Evolutionary conservation across 2,329 filamentous ascomycete genomes (phyloP).

Genomic region (Apiospora arundinis): DNA sequence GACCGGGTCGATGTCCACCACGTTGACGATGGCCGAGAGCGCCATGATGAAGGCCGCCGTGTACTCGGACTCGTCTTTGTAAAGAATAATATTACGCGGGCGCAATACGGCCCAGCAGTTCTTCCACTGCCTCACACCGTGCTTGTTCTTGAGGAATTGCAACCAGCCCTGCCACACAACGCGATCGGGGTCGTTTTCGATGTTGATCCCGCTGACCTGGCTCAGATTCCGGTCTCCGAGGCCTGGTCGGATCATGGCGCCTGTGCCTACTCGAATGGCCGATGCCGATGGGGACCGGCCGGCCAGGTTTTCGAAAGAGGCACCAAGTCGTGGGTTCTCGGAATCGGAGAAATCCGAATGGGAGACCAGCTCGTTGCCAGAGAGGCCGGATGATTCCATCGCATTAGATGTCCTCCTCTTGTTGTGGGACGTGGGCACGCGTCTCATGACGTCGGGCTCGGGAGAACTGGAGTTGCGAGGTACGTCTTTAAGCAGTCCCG

Average conservation of each 20-base stretch:
- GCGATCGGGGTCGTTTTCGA: conserved; percentile 76
- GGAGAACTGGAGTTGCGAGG: conserved; percentile 61
- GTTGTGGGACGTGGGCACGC: conserved; percentile 34
- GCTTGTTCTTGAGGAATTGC: conserved; percentile 80
- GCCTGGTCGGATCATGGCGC: conserved; percentile 39
- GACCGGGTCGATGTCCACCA: conserved; percentile 89
- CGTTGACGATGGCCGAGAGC: conserved; percentile 81
- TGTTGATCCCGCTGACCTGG: conserved; percentile 64
- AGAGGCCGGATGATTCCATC: conserved; percentile 67
- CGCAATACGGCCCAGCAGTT: conserved; percentile 91
- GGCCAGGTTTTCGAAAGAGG: conserved; percentile 58
- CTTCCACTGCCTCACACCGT: conserved; percentile 91
- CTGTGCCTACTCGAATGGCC: conserved; percentile 39
- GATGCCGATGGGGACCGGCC: conserved; percentile 45
- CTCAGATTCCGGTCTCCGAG: conserved; percentile 61
- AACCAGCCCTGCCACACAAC: conserved; percentile 96
- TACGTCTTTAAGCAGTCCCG: conserved; percentile 31
- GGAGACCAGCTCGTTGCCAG: conserved; percentile 73
- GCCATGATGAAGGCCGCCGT: conserved; percentile 82
- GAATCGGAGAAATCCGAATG: conserved; percentile 87
- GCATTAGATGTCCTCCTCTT: conserved; percentile 65
- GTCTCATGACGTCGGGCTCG: conserved; percentile 56
- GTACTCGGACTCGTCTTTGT: conserved; percentile 94
- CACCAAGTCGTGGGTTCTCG: conserved; percentile 55
- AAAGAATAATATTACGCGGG: conserved; percentile 82